Evolutionary conservation across 805 yeast genomes (phyloP), one percentile per base, ranked within the genome.

Genomic region (Saccharomycopsis vini): DNA sequence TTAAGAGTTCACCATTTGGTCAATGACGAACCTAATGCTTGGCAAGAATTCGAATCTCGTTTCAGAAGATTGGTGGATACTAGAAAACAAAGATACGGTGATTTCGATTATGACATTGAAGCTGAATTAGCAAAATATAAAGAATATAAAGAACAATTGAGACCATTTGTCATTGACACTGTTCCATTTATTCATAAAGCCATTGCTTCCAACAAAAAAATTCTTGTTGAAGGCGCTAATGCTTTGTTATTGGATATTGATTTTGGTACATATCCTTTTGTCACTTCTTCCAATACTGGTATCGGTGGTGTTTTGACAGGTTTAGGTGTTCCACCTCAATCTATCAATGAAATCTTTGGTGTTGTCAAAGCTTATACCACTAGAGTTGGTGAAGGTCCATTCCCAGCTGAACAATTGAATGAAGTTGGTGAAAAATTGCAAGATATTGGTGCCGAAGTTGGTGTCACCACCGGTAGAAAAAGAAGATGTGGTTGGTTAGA

Each of bases 401-500:
- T 92, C 83, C 97, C 98, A 50, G 81, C 97, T 45, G 98, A 92
- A 67, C 97, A 89, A 63, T 74, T 89, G 61, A 88, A 90, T 63
- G 79, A 68, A 30, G 77, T 69, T 39, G 98, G 98, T 59, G 95
- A 84, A 57, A 76, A 77, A 53, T 72, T 92, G 60, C 98, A 92
- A 64, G 66, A 72, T 36, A 85, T 92, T 51, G 98, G 98, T 58
- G 95, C 89, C 46, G 98, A 92, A 67, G 85, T 62, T 58, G 98
- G 98, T 66, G 98, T 92, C 55, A 92, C 98, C 52, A 92, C 98
- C 30, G 98, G 98, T 54, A 81, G 98, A 70, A 88, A 89, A 75
- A 84, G 98, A 72, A 81, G 98, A 68, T 92, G 98, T 65, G 98
- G 98, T 46, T 92, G 98, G 98, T 78, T 92, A 60, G 98, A 92